phyloP scores from a whole-genome alignment of 352 stramenopile species.

The Pythium vanterpoolii region DNA sequence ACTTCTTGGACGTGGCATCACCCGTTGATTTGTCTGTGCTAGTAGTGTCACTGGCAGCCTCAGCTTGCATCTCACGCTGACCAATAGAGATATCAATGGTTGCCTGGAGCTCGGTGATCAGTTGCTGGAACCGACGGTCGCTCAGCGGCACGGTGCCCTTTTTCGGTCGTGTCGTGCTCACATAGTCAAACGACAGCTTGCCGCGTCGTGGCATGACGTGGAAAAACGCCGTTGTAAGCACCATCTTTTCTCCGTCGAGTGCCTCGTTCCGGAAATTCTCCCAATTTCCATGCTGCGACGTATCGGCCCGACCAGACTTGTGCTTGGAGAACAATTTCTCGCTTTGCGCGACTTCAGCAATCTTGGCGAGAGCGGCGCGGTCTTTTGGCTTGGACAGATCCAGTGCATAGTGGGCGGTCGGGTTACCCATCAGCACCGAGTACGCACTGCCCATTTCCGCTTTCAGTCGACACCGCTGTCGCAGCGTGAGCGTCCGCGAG shows the following conservation, averaged over 20 bases:
- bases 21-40: too few species aligned
- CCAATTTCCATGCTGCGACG: constrained; percentile 89
- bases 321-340: constrained; percentile 77
- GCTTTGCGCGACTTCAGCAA: constrained; percentile 81
- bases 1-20: too few species aligned
- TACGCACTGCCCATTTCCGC: constrained; percentile 80
- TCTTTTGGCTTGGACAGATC: constrained; percentile 77
- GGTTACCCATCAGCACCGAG: constrained; percentile 80
- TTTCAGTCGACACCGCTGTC: constrained; percentile 75
- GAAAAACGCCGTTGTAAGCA: constrained; percentile 80
- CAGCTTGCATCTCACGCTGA: not conserved
- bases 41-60: not conserved
- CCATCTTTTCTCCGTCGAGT: constrained; percentile 65
- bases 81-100: constrained; percentile 11
- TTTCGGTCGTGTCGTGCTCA: constrained; percentile 76
- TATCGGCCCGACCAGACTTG: constrained; percentile 57
- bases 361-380: constrained; percentile 64
- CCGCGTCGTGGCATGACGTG: constrained; percentile 60
- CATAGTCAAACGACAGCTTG: constrained; percentile 89
- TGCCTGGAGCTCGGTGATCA: constrained; percentile 64
- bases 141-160: constrained; percentile 58
- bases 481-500: constrained; percentile 56
- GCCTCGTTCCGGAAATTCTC: constrained; percentile 91
- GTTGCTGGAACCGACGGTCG: constrained; percentile 63
- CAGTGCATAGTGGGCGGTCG: constrained; percentile 78